A percentile compares a stretch with the other conserved stretches of the same genome.
phyloP scores from a whole-genome alignment of 352 stramenopile species.

The Phytophthora podocarpi region DNA sequence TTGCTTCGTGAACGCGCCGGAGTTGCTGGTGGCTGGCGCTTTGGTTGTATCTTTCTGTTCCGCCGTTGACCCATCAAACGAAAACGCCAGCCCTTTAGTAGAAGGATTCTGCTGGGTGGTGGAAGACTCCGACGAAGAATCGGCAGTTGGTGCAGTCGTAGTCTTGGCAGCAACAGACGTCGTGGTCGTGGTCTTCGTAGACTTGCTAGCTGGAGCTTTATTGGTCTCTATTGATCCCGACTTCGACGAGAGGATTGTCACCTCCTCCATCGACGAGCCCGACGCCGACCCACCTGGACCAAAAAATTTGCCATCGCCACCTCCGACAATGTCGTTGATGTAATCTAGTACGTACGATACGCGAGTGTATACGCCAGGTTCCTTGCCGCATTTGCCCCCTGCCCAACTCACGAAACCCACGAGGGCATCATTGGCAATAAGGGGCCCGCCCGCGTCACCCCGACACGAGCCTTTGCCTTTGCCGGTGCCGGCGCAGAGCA shows the following conservation, averaged over 20 bases:
- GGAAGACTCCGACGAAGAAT: slow-evolving; percentile 1
- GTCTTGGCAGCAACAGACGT: slow-evolving; percentile 5
- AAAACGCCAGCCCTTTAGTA: slow-evolving; percentile 19
- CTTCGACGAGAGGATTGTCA: not conserved
- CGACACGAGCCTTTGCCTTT: slow-evolving; percentile 61
- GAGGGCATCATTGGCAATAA: slow-evolving; percentile 50
- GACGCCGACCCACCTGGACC: not conserved
- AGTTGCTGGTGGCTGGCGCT: not conserved
- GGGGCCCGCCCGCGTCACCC: slow-evolving; percentile 64
- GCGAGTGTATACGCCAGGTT: slow-evolving; percentile 59
- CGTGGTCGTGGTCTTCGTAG: not conserved
- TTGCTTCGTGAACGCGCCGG: not conserved
- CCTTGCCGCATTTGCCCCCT: slow-evolving; percentile 48
- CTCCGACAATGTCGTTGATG: slow-evolving; percentile 48
- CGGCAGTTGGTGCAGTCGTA: not conserved
- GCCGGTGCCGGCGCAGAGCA: slow-evolving; percentile 63
- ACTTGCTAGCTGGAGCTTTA: not conserved
- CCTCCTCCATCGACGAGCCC: not conserved
- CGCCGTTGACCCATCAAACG: slow-evolving; percentile 21
- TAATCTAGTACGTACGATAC: slow-evolving; percentile 55
- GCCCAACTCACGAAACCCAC: slow-evolving; percentile 67
- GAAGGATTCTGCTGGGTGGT: slow-evolving; percentile 7
- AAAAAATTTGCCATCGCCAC: slow-evolving; percentile 21
- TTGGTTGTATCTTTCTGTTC: slow-evolving; percentile 1
- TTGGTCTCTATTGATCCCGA: not conserved